Conservation (phyloP, 1,284 basidiomycete genomes). For the Rhodotorula sp. region DNA sequence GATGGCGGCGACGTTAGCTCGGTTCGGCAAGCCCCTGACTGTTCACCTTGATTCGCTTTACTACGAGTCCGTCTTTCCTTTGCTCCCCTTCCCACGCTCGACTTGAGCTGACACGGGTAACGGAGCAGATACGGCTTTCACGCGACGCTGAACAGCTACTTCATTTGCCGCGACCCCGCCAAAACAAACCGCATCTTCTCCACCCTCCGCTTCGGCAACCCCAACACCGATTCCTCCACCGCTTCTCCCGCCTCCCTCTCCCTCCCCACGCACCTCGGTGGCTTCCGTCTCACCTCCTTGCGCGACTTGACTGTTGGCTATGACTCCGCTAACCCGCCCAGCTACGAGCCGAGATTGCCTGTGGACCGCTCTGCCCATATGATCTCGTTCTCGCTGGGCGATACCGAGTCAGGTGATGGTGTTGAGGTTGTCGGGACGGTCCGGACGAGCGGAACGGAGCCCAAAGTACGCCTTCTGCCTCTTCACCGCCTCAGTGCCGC, state of each 20-base stretch:
- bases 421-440: slow-evolving; percentile 60
- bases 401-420: slow-evolving; percentile 49
- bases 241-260: slow-evolving; percentile 5
- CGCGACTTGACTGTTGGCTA: slow-evolving; percentile 65
- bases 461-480: slow-evolving; percentile 59
- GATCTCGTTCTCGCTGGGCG: slow-evolving; percentile 63
- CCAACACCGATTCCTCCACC: background rate
- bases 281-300: slow-evolving; percentile 61
- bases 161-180: slow-evolving; percentile 64
- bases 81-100: background rate
- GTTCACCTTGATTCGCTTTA: slow-evolving; percentile 66
- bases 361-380: slow-evolving; percentile 71
- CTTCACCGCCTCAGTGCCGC: background rate
- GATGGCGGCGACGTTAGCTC: slow-evolving; percentile 58
- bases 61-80: slow-evolving; percentile 54
- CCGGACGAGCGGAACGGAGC: slow-evolving; percentile 79
- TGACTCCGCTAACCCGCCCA: slow-evolving; percentile 67
- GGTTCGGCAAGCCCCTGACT: slow-evolving; percentile 58
- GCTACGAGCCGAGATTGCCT: slow-evolving; percentile 60
- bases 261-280: slow-evolving; percentile 61
- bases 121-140: slow-evolving; percentile 46
- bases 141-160: slow-evolving; percentile 69
- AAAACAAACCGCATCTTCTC: slow-evolving; percentile 67
- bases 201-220: slow-evolving; percentile 55
- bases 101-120: background rate